Base-by-base conservation (phyloP, 2,329 filamentous ascomycete species). In the Exophiala bonariae region DNA sequence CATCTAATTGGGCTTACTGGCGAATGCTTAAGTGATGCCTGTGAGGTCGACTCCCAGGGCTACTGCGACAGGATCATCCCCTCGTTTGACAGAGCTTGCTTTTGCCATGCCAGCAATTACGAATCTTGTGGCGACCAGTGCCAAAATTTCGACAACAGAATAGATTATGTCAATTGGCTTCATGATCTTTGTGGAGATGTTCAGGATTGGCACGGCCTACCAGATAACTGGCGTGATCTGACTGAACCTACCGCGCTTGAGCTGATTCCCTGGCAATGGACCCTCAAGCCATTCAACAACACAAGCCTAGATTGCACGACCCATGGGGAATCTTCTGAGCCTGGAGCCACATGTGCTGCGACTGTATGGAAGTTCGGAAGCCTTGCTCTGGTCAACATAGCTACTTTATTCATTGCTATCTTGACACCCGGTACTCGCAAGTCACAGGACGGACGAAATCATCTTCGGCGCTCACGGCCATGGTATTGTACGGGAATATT, bases 221-320 rank as follows among this genome's bases (percentile, higher is more conserved):
- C 63, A 40, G 38, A 63, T 38, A 26, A 61, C 47, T 66, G 61
- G 63, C 58, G 44, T 36, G 46, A 55, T 20, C 37, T 66, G 38
- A 51, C 59, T 33, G 49, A 36, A 28, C 58, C 54, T 40, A 61
- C 50, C 16, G 8, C 47, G 11, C 34, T 49, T 33, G 64, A 66
- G 6, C 57, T 64, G 57, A 61, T 65, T 41, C 63, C 64, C 48
- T 65, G 63, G 63, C 36, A 40, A 50, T 66, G 63, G 63, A 54
- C 31, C n/a, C 18, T 61, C 39, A 59, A 50, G 44, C 44, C 60
- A 41, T 52, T 13, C 18, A 35, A 49, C 18, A 6, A 42, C 18
- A 45, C 47, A 23, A 47, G 19, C 22, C 18, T 18, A 22, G 28
- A 42, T 19, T 37, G 40, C 33, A 35, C 30, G 14, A 50, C 19